These are phyloP conservation scores for Hypoxylon perforatum DNA, from an alignment of 495 filamentous ascomycete genomes.

Conservation along the genomic window DNA sequence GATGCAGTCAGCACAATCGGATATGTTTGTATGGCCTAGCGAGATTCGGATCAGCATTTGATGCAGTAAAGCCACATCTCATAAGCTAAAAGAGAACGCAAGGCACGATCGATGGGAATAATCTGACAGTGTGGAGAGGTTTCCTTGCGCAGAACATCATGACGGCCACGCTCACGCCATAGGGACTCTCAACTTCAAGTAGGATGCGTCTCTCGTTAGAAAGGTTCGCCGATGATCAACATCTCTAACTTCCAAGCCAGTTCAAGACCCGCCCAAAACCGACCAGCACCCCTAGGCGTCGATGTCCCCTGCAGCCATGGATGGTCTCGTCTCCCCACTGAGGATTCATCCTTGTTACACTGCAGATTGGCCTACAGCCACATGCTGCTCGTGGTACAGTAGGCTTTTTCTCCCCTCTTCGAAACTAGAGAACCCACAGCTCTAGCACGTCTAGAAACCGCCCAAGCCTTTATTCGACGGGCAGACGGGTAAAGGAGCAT, in stretches of 20 bases:
- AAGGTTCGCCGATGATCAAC: constrained; percentile 33
- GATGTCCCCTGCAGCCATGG: constrained; percentile 23
- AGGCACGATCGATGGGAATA: constrained; percentile 33
- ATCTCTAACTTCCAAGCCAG: constrained; percentile 28
- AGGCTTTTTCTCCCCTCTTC: constrained; percentile 4
- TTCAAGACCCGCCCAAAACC: constrained; percentile 26
- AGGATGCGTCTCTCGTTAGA: constrained; percentile 32
- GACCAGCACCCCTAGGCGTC: constrained; percentile 32
- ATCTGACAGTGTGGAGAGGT: constrained; percentile 31
- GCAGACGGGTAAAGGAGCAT: constrained; percentile 32
- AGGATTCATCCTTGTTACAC: constrained; percentile 46
- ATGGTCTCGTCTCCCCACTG: constrained; percentile 32
- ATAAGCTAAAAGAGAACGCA: constrained; percentile 9
- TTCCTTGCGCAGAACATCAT: constrained; percentile 31
- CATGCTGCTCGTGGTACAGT: constrained; percentile 17
- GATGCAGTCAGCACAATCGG: constrained; percentile 30
- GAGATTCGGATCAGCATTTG: constrained; percentile 40
- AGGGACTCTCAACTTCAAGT: constrained; percentile 37
- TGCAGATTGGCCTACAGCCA: constrained; percentile 36
- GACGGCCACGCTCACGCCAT: constrained; percentile 27
- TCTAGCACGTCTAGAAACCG: constrained; percentile 24
- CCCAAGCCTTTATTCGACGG: constrained; percentile 33
- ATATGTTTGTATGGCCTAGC: constrained; percentile 17
- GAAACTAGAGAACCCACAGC: constrained; percentile 31
- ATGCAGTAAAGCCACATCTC: constrained; percentile 25